Evolutionary conservation across 1,139 yeast genomes (phyloP), one percentile per base, ranked within the genome.

Genomic region (Blastobotrys ciferrii): DNA sequence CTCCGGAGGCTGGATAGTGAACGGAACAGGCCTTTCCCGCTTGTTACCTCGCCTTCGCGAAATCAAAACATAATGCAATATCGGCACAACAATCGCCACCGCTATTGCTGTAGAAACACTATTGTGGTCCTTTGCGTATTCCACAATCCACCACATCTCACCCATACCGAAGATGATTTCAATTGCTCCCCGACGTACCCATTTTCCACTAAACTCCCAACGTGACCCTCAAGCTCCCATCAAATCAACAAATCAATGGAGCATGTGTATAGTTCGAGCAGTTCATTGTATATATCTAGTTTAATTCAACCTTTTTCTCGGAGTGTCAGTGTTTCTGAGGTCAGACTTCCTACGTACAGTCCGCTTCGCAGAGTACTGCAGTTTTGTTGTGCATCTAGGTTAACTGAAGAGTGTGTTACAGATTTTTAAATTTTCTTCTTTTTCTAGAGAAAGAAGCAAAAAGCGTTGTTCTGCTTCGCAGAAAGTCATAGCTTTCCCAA

Each of bases 1-100:
- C 54, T 81, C 88, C 2, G 96, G 96, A 32, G 84, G 48, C 11
- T 53, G 43, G 9, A 50, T 39, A n/a, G 47, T 35, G 33, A 47
- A 50, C 23, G 47, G 40, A 2, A 47, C 32, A 6, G 51, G 46
- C 31, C 37, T 25, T 5, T 30, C 45, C 18, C 41, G 28, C 18
- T 38, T 45, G 18, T 45, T 17, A 12, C 28, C 40, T 18, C 40
- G 40, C 28, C 28, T 23, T 6, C 40, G 40, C 40, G 18, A 7
- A 19, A 36, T 23, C 9, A 19, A 6, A 15, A 11, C 12, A 19
- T 36, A 36, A 36, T 36, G 40, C 3, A 36, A 13, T 7, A 36
- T 23, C 14, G 40, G 40, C 28, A 36, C 28, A 7, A 19, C 40
- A 36, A 36, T 36, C n/a, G 40, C 28, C 4, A 36, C 4, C 4